Percentiles rank a stretch among this genome's conserved stretches.
phyloP scores from a whole-genome alignment of 768 basidiomycete species.

The Mycena amicta region DNA sequence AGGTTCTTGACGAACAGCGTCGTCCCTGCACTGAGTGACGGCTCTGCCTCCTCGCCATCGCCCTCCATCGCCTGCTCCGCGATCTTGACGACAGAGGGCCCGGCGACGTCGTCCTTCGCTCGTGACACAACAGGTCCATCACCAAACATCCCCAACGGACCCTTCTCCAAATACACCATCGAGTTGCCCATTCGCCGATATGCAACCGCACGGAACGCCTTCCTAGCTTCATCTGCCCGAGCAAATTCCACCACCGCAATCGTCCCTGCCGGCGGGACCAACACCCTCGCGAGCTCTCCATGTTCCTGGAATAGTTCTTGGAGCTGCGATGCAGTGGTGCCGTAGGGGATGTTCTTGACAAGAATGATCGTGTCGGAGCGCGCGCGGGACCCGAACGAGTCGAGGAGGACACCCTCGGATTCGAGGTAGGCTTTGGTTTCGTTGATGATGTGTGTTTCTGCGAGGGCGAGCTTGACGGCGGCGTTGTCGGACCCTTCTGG shows the following conservation, averaged over 20 bases:
- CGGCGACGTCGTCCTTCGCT: slow-evolving; percentile 13
- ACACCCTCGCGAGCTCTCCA: slow-evolving; percentile 67
- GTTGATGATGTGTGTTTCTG: slow-evolving; percentile 94
- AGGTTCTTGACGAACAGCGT: slow-evolving; percentile 96
- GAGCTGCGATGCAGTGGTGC: slow-evolving; percentile 76
- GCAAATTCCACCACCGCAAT: slow-evolving; percentile 90
- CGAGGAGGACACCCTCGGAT: slow-evolving; percentile 66
- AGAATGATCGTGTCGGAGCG: slow-evolving; percentile 83
- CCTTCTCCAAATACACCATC: slow-evolving; percentile 91
- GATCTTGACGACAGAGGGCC: slow-evolving; percentile 36
- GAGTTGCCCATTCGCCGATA: slow-evolving; percentile 90
- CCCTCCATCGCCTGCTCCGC: slow-evolving; percentile 40
- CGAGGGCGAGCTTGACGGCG: slow-evolving; percentile 93
- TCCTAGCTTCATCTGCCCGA: slow-evolving; percentile 67
- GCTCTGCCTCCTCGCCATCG: slow-evolving; percentile 42
- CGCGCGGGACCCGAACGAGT: slow-evolving; percentile 53
- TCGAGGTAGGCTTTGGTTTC: slow-evolving; percentile 94
- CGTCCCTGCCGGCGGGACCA: slow-evolving; percentile 91
- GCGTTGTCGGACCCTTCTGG: slow-evolving; percentile 74
- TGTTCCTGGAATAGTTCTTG: slow-evolving; percentile 77
- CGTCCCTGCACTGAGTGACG: slow-evolving; percentile 61
- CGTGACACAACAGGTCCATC: slow-evolving; percentile 36
- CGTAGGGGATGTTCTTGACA: slow-evolving; percentile 96
- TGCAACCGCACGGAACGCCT: slow-evolving; percentile 79
- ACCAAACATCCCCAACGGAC: slow-evolving; percentile 81